These are phyloP conservation scores for Lichtheimia hyalospora DNA, from an alignment of 371 early-diverging fungal genomes.

Conservation along the genomic window DNA sequence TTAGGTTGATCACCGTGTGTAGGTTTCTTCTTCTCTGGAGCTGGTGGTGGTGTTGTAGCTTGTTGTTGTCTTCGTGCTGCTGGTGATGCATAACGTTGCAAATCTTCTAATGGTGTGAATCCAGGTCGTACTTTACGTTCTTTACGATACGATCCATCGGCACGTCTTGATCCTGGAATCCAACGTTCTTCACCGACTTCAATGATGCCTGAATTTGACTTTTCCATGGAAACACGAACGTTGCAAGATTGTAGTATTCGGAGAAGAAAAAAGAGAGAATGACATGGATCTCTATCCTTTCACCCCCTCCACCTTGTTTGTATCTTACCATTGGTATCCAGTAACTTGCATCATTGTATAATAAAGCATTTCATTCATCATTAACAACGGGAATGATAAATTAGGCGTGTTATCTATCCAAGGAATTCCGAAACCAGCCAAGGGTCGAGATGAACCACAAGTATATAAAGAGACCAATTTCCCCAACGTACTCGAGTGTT, in stretches of 20 bases:
- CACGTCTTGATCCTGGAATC: slow-evolving; percentile 59
- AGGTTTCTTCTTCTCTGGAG: slow-evolving; percentile 13
- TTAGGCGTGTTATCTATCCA: too few relatives aligned
- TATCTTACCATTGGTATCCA: too few relatives aligned
- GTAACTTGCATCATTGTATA: too few relatives aligned
- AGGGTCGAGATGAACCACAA: too few relatives aligned
- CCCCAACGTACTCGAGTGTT: too few relatives aligned
- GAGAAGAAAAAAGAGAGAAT: slow-evolving; percentile 2
- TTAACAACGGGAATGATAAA: too few relatives aligned
- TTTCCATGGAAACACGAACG: slow-evolving; percentile 35
- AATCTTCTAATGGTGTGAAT: slow-evolving; percentile 67
- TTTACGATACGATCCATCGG: slow-evolving; percentile 70
- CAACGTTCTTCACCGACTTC: slow-evolving; percentile 60
- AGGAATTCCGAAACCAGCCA: too few relatives aligned
- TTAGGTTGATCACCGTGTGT: slow-evolving; percentile 10
- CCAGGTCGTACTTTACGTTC: slow-evolving; percentile 71
- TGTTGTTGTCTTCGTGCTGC: slow-evolving; percentile 29
- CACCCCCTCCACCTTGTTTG: too few relatives aligned
- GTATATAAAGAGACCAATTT: too few relatives aligned
- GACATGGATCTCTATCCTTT: background rate
- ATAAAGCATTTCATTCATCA: too few relatives aligned
- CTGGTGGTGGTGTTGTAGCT: slow-evolving; percentile 21
- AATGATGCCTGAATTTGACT: slow-evolving; percentile 45
- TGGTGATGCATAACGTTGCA: slow-evolving; percentile 57
- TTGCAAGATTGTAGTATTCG: slow-evolving; percentile 13